Evolutionary conservation across 139 green algal species (phyloP), one percentile per base, ranked within the genome.

Genomic region (Chlamydomonas asymmetrica): DNA sequence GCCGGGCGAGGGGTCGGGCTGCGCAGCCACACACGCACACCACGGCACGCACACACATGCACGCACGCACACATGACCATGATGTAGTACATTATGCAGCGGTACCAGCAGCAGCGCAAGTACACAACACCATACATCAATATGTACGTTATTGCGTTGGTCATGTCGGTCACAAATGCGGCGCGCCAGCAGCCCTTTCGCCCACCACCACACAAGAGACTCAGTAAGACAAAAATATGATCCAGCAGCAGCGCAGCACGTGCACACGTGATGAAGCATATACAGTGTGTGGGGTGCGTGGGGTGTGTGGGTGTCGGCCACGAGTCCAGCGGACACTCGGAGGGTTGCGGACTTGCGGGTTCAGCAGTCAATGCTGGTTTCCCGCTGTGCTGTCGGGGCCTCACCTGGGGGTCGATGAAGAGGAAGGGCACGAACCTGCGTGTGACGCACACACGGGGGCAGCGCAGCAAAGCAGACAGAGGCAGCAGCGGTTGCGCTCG

Each of bases 371-470:
- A 65, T 35, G 37, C 2, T 63, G 37, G 2, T 20, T 7, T 23
- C 31, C 40, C 48, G 23, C 61, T 32, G 20, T 40, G 29, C 43
- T 54, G 81, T 35, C 67, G 57, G 0, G 32, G 45, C 56, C 80
- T 72, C 2, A 75, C 74, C 70, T 89, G 34, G 0, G 92, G 92
- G 40, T 88, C 82, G 3, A 97, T 85, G 60, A 89, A 86, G 8
- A 97, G 77, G 68, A 88, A 97, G 7, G 93, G 87, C 60, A 79
- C 78, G 78, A 97, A 96, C 7, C 85, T n/a, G n/a, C n/a, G n/a
- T n/a, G n/a, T n/a, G n/a, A n/a, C n/a, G n/a, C n/a, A n/a, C n/a
- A 39, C 65, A 75, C 75, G 45, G 71, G 63, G 66, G 65, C 45
- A 13, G 45, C 45, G 45, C 45, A n/a, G 45, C 45, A 54, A 27